A percentile compares a stretch with the other conserved stretches of the same genome.
Evolutionary conservation across 805 yeast species (phyloP).

Genomic region (Priceomyces melissophilus): DNA sequence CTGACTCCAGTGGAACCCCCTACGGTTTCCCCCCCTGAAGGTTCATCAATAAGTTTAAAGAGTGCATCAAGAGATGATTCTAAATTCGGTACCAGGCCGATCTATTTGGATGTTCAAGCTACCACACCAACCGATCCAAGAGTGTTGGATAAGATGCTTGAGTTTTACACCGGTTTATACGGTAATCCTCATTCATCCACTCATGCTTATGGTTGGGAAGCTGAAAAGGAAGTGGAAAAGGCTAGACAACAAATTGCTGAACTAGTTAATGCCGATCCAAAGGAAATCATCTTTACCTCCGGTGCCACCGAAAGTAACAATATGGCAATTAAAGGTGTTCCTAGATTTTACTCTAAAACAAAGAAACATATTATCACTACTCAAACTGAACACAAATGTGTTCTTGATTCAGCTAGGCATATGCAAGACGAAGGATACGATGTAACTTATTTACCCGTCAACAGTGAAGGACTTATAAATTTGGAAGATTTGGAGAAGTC

Average conservation of each 20-base stretch:
- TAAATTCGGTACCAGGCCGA: constrained; percentile 74
- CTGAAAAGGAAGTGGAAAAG: constrained; percentile 83
- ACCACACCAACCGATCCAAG: constrained; percentile 98
- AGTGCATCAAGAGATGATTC: constrained; percentile 45
- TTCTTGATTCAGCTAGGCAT: constrained; percentile 92
- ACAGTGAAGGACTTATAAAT: constrained; percentile 72
- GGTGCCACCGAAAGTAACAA: constrained; percentile 99
- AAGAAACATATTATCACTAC: constrained; percentile 94
- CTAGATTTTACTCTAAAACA: constrained; percentile 84
- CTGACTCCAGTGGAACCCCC: constrained; percentile 18
- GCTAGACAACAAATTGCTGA: constrained; percentile 83
- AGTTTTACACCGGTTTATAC: constrained; percentile 84
- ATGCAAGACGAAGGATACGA: constrained; percentile 97
- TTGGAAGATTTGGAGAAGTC: constrained; percentile 75
- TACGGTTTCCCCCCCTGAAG: constrained; percentile 39
- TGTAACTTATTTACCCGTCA: constrained; percentile 87
- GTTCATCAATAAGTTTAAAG: constrained; percentile 43
- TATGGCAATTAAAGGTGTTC: constrained; percentile 93
- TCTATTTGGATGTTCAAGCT: constrained; percentile 95
- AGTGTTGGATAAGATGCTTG: constrained; percentile 83
- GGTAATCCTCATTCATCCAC: constrained; percentile 98
- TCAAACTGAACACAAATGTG: constrained; percentile 98
- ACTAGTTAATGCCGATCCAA: constrained; percentile 88
- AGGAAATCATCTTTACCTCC: constrained; percentile 93
- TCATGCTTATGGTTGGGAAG: constrained; percentile 98